phyloP scores from a whole-genome alignment of 148 eudicot species.

The Vaccinium myrtillus region DNA sequence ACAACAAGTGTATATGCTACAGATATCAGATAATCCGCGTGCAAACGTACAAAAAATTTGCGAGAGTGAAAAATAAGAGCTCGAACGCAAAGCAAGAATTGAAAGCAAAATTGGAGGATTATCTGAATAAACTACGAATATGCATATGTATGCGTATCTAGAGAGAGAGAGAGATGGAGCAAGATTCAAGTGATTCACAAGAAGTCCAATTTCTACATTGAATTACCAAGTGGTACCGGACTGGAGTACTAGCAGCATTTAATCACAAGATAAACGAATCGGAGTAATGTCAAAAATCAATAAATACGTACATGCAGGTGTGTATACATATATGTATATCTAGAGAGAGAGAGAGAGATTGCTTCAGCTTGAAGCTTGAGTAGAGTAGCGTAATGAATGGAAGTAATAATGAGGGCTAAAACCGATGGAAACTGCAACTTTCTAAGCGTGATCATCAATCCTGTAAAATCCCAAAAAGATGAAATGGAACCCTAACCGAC shows the following conservation, averaged over 20 bases:
- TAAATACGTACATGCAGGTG: not conserved
- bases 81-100: no score
- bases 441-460: slow-evolving; percentile 24
- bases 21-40: no score
- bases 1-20: not conserved
- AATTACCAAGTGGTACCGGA: not conserved
- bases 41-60: no score
- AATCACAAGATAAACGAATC: not conserved
- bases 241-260: not conserved
- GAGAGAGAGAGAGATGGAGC: no score
- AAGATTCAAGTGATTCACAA: not conserved
- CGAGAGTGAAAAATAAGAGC: no score
- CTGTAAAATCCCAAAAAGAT: not conserved
- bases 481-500: slow-evolving; percentile 17
- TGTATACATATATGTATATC: not conserved
- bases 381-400: not conserved
- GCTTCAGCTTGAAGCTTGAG: slow-evolving; percentile 14
- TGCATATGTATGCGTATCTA: no score
- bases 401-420: not conserved
- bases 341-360: slow-evolving; percentile 15
- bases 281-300: not conserved
- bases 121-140: no score
- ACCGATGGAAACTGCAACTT: slow-evolving; percentile 8
- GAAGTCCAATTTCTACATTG: slow-evolving; percentile 14
- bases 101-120: no score